Percentiles rank a stretch among this genome's conserved stretches.
Evolutionary conservation across 495 filamentous ascomycete species (phyloP).

Genomic region (Aspergillus carlsbadensis): DNA sequence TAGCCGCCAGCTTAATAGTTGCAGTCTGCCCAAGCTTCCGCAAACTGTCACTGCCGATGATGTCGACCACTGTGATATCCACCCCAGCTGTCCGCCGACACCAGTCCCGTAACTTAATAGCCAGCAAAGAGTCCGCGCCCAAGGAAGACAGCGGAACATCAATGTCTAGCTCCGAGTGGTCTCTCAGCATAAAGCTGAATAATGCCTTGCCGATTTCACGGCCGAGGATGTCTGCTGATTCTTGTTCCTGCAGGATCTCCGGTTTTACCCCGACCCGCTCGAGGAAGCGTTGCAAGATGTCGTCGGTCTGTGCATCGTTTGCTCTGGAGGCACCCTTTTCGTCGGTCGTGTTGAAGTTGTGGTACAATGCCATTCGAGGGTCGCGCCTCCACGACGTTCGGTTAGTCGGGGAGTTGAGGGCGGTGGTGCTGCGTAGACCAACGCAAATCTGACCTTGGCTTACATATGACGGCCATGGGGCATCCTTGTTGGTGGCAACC

Average conservation of each 20-base stretch:
- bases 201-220: not conserved
- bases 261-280: not conserved
- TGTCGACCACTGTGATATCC: not conserved
- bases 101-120: conserved; percentile 1
- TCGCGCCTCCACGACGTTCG: not conserved
- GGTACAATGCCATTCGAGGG: not conserved
- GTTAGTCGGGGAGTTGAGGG: not conserved
- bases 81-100: not conserved
- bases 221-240: not conserved
- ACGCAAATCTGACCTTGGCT: not conserved
- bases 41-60: conserved; percentile 1
- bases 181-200: not conserved
- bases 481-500: not conserved
- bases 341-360: not conserved
- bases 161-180: not conserved
- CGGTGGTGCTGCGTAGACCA: not conserved
- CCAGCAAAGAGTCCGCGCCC: conserved; percentile 4
- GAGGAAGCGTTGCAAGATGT: not conserved
- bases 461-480: not conserved
- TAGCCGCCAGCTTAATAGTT: not conserved
- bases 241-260: not conserved
- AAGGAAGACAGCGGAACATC: not conserved
- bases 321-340: not conserved
- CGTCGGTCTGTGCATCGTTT: not conserved
- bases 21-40: not conserved